Evolutionary conservation across 139 green algal genomes (phyloP).

Genomic region (Ettlia oleoabundans): DNA sequence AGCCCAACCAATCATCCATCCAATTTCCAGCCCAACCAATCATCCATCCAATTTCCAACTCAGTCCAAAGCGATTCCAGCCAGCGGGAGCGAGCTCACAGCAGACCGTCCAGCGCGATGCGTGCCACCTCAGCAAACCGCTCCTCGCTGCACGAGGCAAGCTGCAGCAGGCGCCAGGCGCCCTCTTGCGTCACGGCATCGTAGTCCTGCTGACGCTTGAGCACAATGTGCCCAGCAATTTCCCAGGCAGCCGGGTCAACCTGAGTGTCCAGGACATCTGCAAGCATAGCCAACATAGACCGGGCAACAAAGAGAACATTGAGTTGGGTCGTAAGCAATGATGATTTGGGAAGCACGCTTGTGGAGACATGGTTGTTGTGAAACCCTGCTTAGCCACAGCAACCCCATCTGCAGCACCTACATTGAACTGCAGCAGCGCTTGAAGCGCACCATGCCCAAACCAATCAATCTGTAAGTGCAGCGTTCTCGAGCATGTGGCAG

Average conservation of each 20-base stretch:
- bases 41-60: too few species aligned
- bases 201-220: slow-evolving; percentile 93
- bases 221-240: slow-evolving; percentile 97
- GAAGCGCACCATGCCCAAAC: too few species aligned
- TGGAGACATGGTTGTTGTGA: too few species aligned
- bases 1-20: too few species aligned
- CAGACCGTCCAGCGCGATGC: slow-evolving; percentile 43
- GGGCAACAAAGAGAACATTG: not conserved
- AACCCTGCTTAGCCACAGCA: too few species aligned
- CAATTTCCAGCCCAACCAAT: too few species aligned
- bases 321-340: too few species aligned
- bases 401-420: too few species aligned
- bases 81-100: not conserved
- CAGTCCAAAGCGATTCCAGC: too few species aligned
- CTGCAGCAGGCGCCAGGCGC: slow-evolving; percentile 70
- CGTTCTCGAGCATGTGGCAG: not conserved
- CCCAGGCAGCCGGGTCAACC: slow-evolving; percentile 96
- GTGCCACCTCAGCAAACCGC: slow-evolving; percentile 51
- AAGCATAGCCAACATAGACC: not conserved
- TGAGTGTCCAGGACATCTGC: slow-evolving; percentile 43
- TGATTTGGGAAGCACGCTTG: too few species aligned
- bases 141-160: slow-evolving; percentile 70
- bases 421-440: too few species aligned
- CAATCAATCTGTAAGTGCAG: not conserved
- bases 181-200: slow-evolving; percentile 69